A percentile compares a stretch with the other conserved stretches of the same genome.
Evolutionary conservation across 148 eudicot genomes (phyloP).

Genomic region (Tetragonia tetragonoides): DNA sequence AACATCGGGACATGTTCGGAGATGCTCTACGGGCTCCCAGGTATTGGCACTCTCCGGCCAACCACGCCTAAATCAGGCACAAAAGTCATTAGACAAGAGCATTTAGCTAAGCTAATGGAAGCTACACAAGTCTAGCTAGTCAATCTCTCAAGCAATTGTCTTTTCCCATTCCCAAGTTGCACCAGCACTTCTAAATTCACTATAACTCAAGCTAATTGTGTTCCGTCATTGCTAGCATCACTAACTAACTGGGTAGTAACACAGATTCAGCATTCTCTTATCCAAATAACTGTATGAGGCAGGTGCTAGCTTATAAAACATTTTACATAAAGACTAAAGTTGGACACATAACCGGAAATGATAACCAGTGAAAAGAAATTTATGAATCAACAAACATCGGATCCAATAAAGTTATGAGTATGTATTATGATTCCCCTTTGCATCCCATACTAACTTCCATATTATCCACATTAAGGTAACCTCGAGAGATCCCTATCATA

Average conservation of each 20-base stretch:
- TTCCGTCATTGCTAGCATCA: not conserved
- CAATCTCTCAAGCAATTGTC: not conserved
- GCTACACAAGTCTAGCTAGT: not conserved
- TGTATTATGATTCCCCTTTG: not conserved
- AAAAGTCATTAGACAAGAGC: constrained; percentile 15
- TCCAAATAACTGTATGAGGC: not conserved
- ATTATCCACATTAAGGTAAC: not conserved
- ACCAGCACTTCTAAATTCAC: not conserved
- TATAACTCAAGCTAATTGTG: not conserved
- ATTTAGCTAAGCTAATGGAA: not conserved
- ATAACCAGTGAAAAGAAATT: not conserved
- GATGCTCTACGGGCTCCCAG: constrained; percentile 93
- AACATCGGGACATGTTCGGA: constrained; percentile 68
- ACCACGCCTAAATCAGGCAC: constrained; percentile 72
- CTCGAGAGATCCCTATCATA: not conserved
- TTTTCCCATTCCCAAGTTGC: not conserved
- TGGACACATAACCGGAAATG: not conserved
- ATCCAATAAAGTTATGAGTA: not conserved
- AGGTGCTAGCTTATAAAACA: not conserved
- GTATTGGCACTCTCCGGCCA: constrained; percentile 97
- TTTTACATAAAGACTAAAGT: not conserved
- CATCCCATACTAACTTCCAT: not conserved
- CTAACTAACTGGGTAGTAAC: not conserved
- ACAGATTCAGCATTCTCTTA: not conserved
- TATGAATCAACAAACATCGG: too few relatives aligned